Percentiles rank a stretch among this genome's conserved stretches.
phyloP scores from a whole-genome alignment of 2,329 filamentous ascomycete genomes.

The Polychaeton citri region DNA sequence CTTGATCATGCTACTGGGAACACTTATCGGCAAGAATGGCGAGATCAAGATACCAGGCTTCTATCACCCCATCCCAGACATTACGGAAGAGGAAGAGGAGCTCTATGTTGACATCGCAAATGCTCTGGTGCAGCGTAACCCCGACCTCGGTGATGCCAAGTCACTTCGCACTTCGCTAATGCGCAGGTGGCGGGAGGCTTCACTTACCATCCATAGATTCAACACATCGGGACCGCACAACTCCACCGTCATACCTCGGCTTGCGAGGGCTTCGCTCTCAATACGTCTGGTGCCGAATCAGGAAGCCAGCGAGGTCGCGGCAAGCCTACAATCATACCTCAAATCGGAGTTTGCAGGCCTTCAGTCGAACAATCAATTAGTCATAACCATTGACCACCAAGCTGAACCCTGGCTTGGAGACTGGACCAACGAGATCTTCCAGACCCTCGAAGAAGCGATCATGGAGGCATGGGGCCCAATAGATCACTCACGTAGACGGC shows the following conservation, averaged over 20 bases:
- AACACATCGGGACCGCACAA: slow-evolving; percentile 81
- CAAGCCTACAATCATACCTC: slow-evolving; percentile 53
- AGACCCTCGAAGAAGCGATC: slow-evolving; percentile 73
- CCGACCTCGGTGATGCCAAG: slow-evolving; percentile 48
- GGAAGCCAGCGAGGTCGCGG: slow-evolving; percentile 64
- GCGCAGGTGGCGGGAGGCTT: slow-evolving; percentile 90
- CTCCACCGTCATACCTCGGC: slow-evolving; percentile 78
- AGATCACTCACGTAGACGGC: slow-evolving; percentile 25
- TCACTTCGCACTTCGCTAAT: slow-evolving; percentile 75
- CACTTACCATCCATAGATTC: slow-evolving; percentile 84
- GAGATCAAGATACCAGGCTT: slow-evolving; percentile 76
- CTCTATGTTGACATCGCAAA: slow-evolving; percentile 75
- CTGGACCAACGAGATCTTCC: slow-evolving; percentile 79
- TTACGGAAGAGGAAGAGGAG: slow-evolving; percentile 62
- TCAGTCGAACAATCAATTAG: slow-evolving; percentile 67
- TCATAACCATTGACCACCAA: slow-evolving; percentile 76
- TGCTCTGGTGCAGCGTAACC: slow-evolving; percentile 59
- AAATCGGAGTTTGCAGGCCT: slow-evolving; percentile 58
- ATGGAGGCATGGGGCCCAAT: slow-evolving; percentile 67
- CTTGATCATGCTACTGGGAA: slow-evolving; percentile 68
- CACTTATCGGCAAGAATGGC: slow-evolving; percentile 68
- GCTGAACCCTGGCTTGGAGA: slow-evolving; percentile 95
- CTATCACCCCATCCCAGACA: slow-evolving; percentile 67
- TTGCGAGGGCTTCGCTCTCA: slow-evolving; percentile 78
- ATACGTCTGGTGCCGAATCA: slow-evolving; percentile 89